A percentile compares a stretch with the other conserved stretches of the same genome.
Evolutionary conservation across 2,329 filamentous ascomycete species (phyloP).

Genomic region (Capronia epimyces): DNA sequence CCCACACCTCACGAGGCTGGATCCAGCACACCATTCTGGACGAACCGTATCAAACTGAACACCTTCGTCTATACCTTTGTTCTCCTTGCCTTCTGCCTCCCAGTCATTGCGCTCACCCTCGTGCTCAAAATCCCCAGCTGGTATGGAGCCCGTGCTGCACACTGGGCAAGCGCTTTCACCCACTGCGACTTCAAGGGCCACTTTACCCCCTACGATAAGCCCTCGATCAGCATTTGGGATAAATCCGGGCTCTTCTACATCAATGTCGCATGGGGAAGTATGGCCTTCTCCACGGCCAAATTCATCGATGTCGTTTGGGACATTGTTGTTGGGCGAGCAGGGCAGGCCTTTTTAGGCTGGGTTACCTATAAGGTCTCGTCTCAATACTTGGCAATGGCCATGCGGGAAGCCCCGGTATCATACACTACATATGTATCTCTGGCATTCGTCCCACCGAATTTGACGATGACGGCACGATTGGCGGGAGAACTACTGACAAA

Average conservation of each 20-base stretch:
- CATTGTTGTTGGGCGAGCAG: slow-evolving; percentile 32
- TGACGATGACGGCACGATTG: slow-evolving; percentile 30
- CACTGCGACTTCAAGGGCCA: slow-evolving; percentile 22
- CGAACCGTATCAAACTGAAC: neutral
- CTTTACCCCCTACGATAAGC: slow-evolving; percentile 13
- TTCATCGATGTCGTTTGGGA: slow-evolving; percentile 37
- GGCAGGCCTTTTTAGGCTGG: slow-evolving; percentile 33
- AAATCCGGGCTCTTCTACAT: slow-evolving; percentile 20
- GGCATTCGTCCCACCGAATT: slow-evolving; percentile 31
- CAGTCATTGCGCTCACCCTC: slow-evolving; percentile 11
- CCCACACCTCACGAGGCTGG: no score
- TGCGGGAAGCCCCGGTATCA: slow-evolving; percentile 34
- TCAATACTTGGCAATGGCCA: slow-evolving; percentile 32
- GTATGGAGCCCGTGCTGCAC: slow-evolving; percentile 8
- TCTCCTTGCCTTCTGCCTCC: slow-evolving; percentile 16
- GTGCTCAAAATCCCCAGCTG: slow-evolving; percentile 9
- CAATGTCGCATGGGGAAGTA: slow-evolving; percentile 18
- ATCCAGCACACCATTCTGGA: neutral
- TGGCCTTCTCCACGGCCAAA: slow-evolving; percentile 34
- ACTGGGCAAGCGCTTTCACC: slow-evolving; percentile 15
- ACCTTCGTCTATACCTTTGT: slow-evolving; percentile 4
- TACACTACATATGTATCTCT: slow-evolving; percentile 35
- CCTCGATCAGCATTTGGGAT: slow-evolving; percentile 18
- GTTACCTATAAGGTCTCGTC: slow-evolving; percentile 34
- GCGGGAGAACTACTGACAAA: slow-evolving; percentile 29